phyloP scores from a whole-genome alignment of 257 asterid species.

The Jaltomata sinuosa region DNA sequence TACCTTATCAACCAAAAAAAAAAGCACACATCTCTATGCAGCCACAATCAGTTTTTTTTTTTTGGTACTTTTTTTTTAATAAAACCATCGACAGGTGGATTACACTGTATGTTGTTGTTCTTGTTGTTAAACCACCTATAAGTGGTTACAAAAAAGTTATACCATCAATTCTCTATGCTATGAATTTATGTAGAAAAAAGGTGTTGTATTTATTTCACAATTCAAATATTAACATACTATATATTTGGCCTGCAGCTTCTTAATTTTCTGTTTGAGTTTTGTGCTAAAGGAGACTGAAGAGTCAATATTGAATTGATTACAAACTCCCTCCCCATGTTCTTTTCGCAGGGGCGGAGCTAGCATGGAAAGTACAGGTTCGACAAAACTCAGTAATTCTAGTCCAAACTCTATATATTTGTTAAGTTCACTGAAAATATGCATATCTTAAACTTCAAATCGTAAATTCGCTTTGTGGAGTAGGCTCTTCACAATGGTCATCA shows the following conservation, averaged over 20 bases:
- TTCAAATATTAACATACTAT: neutral
- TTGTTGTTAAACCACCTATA: neutral
- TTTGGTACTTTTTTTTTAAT: neutral
- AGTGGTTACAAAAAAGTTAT: neutral
- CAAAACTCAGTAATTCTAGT: neutral
- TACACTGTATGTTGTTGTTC: neutral
- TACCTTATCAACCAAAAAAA: neutral
- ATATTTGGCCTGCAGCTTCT: neutral
- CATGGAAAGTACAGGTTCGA: too few relatives aligned
- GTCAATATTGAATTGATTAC: neutral
- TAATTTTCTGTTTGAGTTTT: neutral
- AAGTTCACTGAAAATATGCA: neutral
- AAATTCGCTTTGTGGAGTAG: neutral
- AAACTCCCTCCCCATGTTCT: neutral
- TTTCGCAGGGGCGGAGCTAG: too few relatives aligned
- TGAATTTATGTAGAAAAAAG: neutral
- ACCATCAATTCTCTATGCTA: neutral
- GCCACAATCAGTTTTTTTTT: neutral
- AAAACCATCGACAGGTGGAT: neutral
- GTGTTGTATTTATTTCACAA: neutral
- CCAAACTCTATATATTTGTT: neutral
- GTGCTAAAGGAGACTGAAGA: neutral
- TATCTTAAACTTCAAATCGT: neutral
- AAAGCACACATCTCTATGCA: neutral
- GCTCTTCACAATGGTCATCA: too few relatives aligned